Conservation (phyloP, 208 protist genomes). For the Tetramitus jugosus region DNA sequence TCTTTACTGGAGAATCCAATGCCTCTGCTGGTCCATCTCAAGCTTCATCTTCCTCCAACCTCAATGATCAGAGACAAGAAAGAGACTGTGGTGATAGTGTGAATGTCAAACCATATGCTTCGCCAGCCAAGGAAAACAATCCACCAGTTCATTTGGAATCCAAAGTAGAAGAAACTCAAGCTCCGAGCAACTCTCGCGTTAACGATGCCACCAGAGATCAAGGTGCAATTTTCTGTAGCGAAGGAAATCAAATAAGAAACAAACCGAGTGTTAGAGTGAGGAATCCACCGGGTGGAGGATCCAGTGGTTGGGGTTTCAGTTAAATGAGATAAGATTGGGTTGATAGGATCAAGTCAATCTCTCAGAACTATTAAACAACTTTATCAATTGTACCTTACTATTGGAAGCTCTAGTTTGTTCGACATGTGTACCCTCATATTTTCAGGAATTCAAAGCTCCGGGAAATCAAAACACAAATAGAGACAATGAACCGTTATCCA, state of each 20-base stretch:
- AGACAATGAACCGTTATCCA: too few relatives aligned
- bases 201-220: too few relatives aligned
- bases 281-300: not conserved
- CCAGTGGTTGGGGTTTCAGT: too few relatives aligned
- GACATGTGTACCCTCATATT: too few relatives aligned
- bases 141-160: not conserved
- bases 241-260: not conserved
- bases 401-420: too few relatives aligned
- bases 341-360: too few relatives aligned
- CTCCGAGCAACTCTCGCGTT: not conserved
- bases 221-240: not conserved
- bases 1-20: not conserved
- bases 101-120: not conserved
- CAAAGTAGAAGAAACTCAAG: not conserved
- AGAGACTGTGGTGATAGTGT: not conserved
- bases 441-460: too few relatives aligned
- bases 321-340: too few relatives aligned
- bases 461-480: too few relatives aligned
- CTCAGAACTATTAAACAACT: too few relatives aligned
- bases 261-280: constrained; percentile 11
- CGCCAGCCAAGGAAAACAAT: not conserved
- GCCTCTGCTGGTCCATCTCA: too few relatives aligned
- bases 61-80: not conserved
- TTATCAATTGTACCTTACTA: too few relatives aligned
- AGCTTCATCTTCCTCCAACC: not conserved